phyloP scores from a whole-genome alignment of 1,139 yeast species.

The Yamadazyma pseudoaaseri region DNA sequence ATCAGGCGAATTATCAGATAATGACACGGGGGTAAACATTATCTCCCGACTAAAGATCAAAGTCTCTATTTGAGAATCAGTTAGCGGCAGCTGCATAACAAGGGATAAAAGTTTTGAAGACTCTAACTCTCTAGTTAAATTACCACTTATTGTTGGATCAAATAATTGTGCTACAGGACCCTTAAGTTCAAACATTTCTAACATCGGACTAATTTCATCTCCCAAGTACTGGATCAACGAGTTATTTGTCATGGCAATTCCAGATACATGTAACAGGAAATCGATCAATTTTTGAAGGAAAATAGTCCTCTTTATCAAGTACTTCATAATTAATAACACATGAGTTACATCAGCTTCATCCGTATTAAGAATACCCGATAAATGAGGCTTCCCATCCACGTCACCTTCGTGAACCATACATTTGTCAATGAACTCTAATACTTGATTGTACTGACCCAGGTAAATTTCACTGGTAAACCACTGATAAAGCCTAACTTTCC shows the following conservation, averaged over 20 bases:
- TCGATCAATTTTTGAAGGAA: conserved; percentile 22
- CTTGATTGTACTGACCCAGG: conserved; percentile 22
- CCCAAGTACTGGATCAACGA: conserved; percentile 21
- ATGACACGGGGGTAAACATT: conserved; percentile 7
- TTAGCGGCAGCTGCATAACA: conserved; percentile 20
- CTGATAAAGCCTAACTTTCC: conserved; percentile 17
- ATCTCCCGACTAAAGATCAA: conserved; percentile 11
- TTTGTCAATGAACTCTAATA: conserved; percentile 17
- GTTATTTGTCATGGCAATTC: conserved; percentile 10
- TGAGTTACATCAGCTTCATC: conserved; percentile 6
- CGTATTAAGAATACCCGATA: conserved; percentile 8
- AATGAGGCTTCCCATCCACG: conserved; percentile 7
- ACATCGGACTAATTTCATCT: conserved; percentile 27
- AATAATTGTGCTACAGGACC: conserved; percentile 7
- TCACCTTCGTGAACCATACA: conserved; percentile 6
- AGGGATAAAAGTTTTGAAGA: conserved; percentile 22
- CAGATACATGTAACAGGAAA: conserved; percentile 8
- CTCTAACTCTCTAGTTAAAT: conserved; percentile 27
- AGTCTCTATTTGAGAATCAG: conserved; percentile 11
- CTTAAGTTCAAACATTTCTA: conserved; percentile 21
- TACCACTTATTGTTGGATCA: conserved; percentile 9
- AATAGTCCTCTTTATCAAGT: conserved; percentile 25
- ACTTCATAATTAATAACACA: conserved; percentile 20
- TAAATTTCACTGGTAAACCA: conserved; percentile 24
- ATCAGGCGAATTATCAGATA: conserved; percentile 8